Evolutionary conservation across 202 grass and related monocot species (phyloP).

Genomic region (Saccharum hybrid): DNA sequence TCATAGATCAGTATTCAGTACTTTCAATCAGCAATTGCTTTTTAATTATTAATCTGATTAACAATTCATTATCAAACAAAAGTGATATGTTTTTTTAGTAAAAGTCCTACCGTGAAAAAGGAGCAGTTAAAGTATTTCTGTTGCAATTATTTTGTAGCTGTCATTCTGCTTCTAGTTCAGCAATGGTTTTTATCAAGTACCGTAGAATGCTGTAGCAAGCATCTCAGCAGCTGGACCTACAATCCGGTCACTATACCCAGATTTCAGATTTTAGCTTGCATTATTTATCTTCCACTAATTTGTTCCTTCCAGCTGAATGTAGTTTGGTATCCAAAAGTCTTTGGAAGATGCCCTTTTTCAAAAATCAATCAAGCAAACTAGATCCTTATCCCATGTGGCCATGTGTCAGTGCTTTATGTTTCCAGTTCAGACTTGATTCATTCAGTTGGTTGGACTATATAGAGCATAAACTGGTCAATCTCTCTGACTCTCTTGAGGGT

Average conservation of each 20-base stretch:
- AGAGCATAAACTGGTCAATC: neutral
- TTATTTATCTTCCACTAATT: neutral
- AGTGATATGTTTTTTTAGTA: neutral
- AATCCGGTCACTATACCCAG: neutral
- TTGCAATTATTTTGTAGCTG: neutral
- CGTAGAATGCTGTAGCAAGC: neutral
- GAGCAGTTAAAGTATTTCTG: neutral
- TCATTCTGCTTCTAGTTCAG: conserved; percentile 4
- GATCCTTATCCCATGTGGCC: neutral
- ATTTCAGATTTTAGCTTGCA: conserved; percentile 1
- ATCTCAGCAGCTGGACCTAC: neutral
- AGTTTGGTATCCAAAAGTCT: neutral
- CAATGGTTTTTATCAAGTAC: neutral
- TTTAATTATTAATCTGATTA: neutral
- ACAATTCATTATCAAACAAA: neutral
- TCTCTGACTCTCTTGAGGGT: neutral
- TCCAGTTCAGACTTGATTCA: conserved; percentile 1
- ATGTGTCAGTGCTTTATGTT: neutral
- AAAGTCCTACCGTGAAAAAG: neutral
- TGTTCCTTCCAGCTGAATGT: neutral
- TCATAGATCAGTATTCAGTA: neutral
- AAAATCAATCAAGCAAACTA: conserved; percentile 7
- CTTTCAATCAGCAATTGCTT: neutral
- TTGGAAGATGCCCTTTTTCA: neutral
- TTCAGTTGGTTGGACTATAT: neutral